phyloP scores from a whole-genome alignment of 2,329 filamentous ascomycete genomes.

The Fusarium sp. region DNA sequence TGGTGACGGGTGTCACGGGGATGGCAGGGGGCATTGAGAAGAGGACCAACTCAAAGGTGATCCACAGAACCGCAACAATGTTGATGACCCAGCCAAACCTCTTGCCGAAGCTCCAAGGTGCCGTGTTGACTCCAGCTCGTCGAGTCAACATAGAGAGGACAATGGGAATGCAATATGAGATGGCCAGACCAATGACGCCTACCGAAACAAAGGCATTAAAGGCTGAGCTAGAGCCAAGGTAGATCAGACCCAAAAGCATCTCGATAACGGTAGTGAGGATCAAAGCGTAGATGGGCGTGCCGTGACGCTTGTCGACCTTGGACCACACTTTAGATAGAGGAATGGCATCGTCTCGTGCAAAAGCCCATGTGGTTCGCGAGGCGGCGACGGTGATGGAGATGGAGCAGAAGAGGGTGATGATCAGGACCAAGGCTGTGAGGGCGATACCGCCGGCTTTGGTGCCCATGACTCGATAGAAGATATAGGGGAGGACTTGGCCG shows the following conservation, averaged over 20 bases:
- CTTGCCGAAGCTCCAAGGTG: slow-evolving; percentile 73
- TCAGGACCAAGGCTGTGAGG: slow-evolving; percentile 79
- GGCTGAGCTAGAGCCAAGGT: slow-evolving; percentile 80
- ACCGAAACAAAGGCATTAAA: slow-evolving; percentile 85
- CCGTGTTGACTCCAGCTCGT: slow-evolving; percentile 71
- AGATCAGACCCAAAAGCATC: slow-evolving; percentile 80
- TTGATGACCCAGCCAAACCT: slow-evolving; percentile 77
- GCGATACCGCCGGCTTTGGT: slow-evolving; percentile 81
- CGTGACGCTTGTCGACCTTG: slow-evolving; percentile 72
- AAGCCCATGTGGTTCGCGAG: slow-evolving; percentile 80
- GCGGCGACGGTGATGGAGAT: slow-evolving; percentile 80
- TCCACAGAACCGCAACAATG: slow-evolving; percentile 74
- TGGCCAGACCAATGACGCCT: slow-evolving; percentile 81
- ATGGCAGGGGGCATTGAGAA: slow-evolving; percentile 80
- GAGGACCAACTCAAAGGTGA: slow-evolving; percentile 75
- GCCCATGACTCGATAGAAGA: slow-evolving; percentile 82
- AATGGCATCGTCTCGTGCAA: slow-evolving; percentile 80
- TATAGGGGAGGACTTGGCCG: slow-evolving; percentile 78
- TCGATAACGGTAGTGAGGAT: slow-evolving; percentile 76
- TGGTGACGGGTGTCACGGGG: slow-evolving; percentile 66
- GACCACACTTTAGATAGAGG: slow-evolving; percentile 76
- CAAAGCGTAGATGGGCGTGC: slow-evolving; percentile 78
- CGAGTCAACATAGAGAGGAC: slow-evolving; percentile 75
- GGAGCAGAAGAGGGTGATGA: slow-evolving; percentile 81
- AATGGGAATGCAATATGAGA: slow-evolving; percentile 82